phyloP scores from a whole-genome alignment of 108 stramenopile genomes.

The Pseudonitzschia delicatissima region DNA sequence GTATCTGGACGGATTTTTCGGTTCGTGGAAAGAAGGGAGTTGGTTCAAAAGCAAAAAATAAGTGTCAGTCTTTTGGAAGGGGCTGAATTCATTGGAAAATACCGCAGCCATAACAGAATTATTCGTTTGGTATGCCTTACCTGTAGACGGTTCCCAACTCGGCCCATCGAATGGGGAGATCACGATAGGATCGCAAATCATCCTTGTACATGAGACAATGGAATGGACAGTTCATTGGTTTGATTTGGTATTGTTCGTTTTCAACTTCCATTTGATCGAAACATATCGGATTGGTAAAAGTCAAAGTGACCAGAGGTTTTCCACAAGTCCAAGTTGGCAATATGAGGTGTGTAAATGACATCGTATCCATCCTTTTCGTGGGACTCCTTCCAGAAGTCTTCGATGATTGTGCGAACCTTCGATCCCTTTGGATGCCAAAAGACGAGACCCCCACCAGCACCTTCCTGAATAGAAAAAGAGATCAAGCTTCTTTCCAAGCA shows the following conservation, averaged over 20 bases:
- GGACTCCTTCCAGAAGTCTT: slow-evolving; percentile 92
- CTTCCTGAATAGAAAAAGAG: slow-evolving; percentile 95
- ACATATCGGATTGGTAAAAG: slow-evolving; percentile 97
- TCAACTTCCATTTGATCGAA: slow-evolving; percentile 98
- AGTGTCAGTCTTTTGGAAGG: not conserved
- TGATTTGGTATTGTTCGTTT: slow-evolving; percentile 94
- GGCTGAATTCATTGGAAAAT: no score
- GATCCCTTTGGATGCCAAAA: slow-evolving; percentile 95
- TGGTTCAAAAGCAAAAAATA: no score
- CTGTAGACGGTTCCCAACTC: slow-evolving; percentile 97
- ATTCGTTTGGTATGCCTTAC: no score
- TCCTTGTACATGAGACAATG: slow-evolving; percentile 99
- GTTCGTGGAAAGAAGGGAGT: not conserved
- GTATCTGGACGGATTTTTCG: no score
- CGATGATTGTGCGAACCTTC: slow-evolving; percentile 83
- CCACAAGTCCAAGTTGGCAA: slow-evolving; percentile 96
- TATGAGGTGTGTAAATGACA: slow-evolving; percentile 96
- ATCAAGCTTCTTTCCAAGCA: slow-evolving; percentile 93
- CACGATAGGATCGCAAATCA: slow-evolving; percentile 89
- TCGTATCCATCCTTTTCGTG: slow-evolving; percentile 87
- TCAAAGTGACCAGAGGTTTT: slow-evolving; percentile 98
- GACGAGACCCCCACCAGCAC: slow-evolving; percentile 77
- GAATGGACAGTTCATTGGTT: slow-evolving; percentile 99
- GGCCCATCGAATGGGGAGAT: slow-evolving; percentile 94
- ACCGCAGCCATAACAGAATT: no score